A percentile compares a stretch with the other conserved stretches of the same genome.
Conservation (phyloP, 208 protist genomes). For the Crithidia thermophila region DNA sequence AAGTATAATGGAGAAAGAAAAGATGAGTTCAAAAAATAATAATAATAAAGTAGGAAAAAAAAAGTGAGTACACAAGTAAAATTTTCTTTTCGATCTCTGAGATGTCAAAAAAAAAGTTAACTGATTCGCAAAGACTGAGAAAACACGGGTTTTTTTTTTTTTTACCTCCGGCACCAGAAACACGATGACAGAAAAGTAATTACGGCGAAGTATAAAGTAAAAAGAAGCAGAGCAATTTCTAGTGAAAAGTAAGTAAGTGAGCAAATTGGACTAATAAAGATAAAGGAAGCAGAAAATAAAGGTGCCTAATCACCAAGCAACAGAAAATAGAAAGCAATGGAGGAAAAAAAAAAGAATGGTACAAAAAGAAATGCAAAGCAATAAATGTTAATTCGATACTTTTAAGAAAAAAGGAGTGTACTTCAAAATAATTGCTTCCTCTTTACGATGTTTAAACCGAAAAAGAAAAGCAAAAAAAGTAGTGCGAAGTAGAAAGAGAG, state of each 20-base stretch:
- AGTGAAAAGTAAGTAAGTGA: not conserved
- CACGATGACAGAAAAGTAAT: not conserved
- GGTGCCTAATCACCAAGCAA: not conserved
- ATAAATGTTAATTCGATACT: not conserved
- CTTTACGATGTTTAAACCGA: no score
- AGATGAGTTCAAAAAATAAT: not conserved
- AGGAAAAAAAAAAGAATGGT: slow-evolving; percentile 1
- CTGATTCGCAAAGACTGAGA: not conserved
- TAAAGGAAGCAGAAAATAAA: not conserved
- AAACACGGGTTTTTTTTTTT: not conserved
- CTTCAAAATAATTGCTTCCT: no score
- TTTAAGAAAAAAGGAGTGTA: not conserved
- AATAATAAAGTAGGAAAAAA: slow-evolving; percentile 5
- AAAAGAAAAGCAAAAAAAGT: slow-evolving; percentile 12
- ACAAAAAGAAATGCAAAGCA: not conserved
- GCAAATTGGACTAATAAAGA: not conserved
- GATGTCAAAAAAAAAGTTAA: slow-evolving; percentile 3
- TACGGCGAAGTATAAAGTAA: not conserved
- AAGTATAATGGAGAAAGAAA: not conserved
- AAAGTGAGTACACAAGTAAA: not conserved
- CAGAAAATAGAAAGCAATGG: slow-evolving; percentile 5
- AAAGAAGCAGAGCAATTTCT: not conserved
- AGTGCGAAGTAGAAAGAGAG: not conserved
- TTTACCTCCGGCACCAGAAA: not conserved
- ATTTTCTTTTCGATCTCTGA: slow-evolving; percentile 8